Conservation (phyloP, 2,329 filamentous ascomycete genomes). For the Microsporum canis region DNA sequence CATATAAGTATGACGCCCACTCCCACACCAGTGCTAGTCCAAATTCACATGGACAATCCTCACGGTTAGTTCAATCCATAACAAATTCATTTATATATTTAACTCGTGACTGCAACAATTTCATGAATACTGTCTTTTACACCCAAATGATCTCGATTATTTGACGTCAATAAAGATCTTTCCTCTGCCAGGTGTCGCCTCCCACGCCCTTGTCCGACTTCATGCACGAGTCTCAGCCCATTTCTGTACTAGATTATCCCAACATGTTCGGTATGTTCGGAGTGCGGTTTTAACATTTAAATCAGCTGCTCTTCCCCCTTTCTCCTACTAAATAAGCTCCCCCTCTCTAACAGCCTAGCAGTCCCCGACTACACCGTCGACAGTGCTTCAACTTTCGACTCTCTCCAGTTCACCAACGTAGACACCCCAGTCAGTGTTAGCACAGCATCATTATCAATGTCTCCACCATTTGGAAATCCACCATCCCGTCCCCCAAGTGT, state of each 20-base stretch:
- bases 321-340: not conserved
- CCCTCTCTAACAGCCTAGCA: not conserved
- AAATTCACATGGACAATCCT: not conserved
- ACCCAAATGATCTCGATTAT: not conserved
- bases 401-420: not conserved
- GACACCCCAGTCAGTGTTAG: not conserved
- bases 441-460: conserved; percentile 3
- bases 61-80: not conserved
- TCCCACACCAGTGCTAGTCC: not conserved
- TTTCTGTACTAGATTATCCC: conserved; percentile 2
- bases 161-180: conserved; percentile 2
- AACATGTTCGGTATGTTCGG: conserved; percentile 1
- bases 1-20: conserved; percentile 1
- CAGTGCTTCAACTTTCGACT: not conserved
- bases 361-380: conserved; percentile 1
- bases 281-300: not conserved
- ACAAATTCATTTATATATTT: not conserved
- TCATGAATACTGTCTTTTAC: not conserved
- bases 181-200: conserved; percentile 1
- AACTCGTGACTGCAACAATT: not conserved
- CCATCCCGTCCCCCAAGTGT: not conserved
- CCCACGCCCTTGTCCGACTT: conserved; percentile 3
- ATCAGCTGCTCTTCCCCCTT: not conserved
- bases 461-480: not conserved
- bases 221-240: conserved; percentile 1